These are phyloP conservation scores for Candida sojae DNA, from an alignment of 1,139 yeast genomes.

Conservation along the genomic window DNA sequence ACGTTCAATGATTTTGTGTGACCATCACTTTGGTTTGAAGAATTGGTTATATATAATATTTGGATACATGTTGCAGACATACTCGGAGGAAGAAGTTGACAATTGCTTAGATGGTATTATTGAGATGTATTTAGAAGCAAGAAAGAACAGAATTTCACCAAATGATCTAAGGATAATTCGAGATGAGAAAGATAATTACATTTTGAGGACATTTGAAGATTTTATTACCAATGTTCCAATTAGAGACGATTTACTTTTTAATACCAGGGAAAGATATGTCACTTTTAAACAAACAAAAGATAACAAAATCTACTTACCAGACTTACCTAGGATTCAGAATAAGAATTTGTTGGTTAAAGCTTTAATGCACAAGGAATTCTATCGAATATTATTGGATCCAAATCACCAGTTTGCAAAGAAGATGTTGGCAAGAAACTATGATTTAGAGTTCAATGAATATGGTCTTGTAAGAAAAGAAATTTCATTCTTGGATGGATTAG, in stretches of 20 bases:
- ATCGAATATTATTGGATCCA: constrained; percentile 32
- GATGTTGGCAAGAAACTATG: constrained; percentile 21
- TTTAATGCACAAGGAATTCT: constrained; percentile 43
- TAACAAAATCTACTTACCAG: constrained; percentile 31
- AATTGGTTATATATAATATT: constrained; percentile 39
- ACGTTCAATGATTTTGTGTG: constrained; percentile 10
- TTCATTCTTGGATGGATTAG: constrained; percentile 47
- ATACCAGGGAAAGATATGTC: constrained; percentile 15
- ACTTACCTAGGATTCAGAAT: constrained; percentile 36
- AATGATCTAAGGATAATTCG: constrained; percentile 10
- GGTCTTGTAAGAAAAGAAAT: constrained; percentile 35
- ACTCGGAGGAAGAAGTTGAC: constrained; percentile 26
- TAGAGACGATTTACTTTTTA: constrained; percentile 12
- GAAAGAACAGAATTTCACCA: constrained; percentile 11
- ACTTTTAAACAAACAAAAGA: constrained; percentile 27
- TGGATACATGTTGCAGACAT: constrained; percentile 35
- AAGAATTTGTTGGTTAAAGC: constrained; percentile 36
- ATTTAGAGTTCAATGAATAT: constrained; percentile 19
- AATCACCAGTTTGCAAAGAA: constrained; percentile 30
- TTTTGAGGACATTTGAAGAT: constrained; percentile 17
- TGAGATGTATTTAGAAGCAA: constrained; percentile 29
- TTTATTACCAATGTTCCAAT: constrained; percentile 25
- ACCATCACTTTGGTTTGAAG: constrained; percentile 19
- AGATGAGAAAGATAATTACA: constrained; percentile 14
- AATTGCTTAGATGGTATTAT: constrained; percentile 32